Evolutionary conservation across 345 rosid species (phyloP).

Genomic region (Brassica napus): DNA sequence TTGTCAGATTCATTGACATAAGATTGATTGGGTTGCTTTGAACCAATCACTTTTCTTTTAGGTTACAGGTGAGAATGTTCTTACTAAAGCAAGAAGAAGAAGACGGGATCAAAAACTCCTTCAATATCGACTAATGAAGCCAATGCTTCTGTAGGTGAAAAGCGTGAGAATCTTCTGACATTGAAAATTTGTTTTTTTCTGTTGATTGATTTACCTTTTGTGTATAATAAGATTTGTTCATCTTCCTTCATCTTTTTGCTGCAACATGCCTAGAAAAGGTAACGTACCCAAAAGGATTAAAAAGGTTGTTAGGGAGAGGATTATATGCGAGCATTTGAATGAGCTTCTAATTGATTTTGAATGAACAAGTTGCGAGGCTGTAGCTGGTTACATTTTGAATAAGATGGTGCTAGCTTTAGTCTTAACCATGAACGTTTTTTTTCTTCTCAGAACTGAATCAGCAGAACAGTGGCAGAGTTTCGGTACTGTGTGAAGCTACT

Average conservation of each 20-base stretch:
- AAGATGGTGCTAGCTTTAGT: neutral
- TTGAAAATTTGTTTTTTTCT: neutral
- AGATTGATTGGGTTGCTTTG: neutral
- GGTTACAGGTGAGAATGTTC: constrained; percentile 8
- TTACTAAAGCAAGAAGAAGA: neutral
- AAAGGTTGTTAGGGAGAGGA: constrained; percentile 89
- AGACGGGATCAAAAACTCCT: constrained; percentile 51
- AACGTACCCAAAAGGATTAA: constrained; percentile 74
- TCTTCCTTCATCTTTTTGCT: neutral
- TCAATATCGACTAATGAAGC: constrained; percentile 42
- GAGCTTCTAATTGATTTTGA: constrained; percentile 40
- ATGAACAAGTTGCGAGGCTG: neutral
- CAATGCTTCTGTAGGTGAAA: constrained; percentile 25
- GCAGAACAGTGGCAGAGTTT: constrained; percentile 82
- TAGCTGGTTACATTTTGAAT: neutral
- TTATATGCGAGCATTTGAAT: constrained; percentile 92
- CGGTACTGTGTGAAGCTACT: constrained; percentile 65
- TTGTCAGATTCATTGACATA: neutral
- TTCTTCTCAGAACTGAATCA: constrained; percentile 53
- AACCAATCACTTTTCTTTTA: neutral
- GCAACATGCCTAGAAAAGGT: constrained; percentile 57
- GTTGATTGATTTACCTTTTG: neutral
- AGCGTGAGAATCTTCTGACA: neutral
- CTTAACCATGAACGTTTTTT: neutral
- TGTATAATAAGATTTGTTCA: neutral